Base-by-base conservation (phyloP, 805 yeast genomes). In the Metschnikowia kofuensis region DNA sequence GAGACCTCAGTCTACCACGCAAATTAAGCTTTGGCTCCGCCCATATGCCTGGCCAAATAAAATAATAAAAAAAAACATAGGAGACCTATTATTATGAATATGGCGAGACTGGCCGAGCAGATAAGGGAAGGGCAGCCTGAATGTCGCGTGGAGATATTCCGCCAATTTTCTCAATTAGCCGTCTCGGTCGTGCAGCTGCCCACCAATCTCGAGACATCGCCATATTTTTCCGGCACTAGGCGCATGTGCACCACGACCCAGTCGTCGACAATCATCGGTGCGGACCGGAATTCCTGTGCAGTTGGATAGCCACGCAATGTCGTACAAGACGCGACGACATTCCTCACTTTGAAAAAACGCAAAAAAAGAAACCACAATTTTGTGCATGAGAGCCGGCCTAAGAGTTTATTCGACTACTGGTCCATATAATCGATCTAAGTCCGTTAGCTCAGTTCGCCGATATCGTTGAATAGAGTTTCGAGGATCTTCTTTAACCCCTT, bases 61-160 rank as follows among this genome's bases (percentile, higher is more conserved):
- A 21, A 21, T 21, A 2, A 21, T 21, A 21, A 21, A 3, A 21
- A 21, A 21, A 21, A 21, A 3, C 4, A 21, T 21, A 21, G 21
- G 21, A 30, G 13, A 31, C 13, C 13, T 44, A 21, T 8, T 37
- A 30, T 27, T 44, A 12, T 15, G 14, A 14, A 1, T 4, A 15
- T 31, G 7, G 6, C 15, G 12, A 21, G 16, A n/a, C 38, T 44
- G 42, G 32, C 47, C 47, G 47, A 37, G 38, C 42, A 44, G 42
- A 44, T 44, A 44, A 44, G 47, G 32, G 13, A 15, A 29, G 15
- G 7, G 26, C 12, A 35, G 38, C 21, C 38, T 11, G 26, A n/a
- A 10, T 35, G 38, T 35, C 16, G 38, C 38, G 11, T 16, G 21
- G 21, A 13, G 26, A 35, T 38, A 26, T 35, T 42, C 40, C 37